Conservation (phyloP, 192 early-diverging fungal species). For the Phlyctochytrium planicorne region DNA sequence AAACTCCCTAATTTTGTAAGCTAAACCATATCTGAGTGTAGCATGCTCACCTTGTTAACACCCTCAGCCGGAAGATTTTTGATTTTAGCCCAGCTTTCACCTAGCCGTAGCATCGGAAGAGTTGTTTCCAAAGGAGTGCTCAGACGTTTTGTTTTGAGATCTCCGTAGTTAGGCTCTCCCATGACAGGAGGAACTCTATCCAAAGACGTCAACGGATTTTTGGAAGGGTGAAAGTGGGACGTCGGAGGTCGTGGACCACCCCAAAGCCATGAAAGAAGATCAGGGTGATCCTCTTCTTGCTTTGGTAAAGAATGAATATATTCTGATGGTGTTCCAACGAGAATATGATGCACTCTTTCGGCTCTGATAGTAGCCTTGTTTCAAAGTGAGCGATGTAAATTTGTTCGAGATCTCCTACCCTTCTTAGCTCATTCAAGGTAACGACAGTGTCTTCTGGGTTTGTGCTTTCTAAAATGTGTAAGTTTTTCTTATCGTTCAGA, state of each 20-base stretch:
- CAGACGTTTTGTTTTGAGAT: not conserved
- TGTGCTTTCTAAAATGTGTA: not conserved
- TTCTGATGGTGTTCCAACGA: not conserved
- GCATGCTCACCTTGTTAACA: not conserved
- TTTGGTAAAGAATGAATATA: not conserved
- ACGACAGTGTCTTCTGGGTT: not conserved
- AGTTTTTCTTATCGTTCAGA: not conserved
- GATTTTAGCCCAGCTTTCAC: not conserved
- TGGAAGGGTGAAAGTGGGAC: not conserved
- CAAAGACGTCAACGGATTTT: not conserved
- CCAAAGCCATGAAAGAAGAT: not conserved
- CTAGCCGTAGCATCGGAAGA: not conserved
- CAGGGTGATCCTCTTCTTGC: not conserved
- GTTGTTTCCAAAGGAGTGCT: not conserved
- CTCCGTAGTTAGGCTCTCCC: not conserved
- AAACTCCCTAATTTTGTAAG: not conserved
- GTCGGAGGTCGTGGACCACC: not conserved
- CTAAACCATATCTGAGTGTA: not conserved
- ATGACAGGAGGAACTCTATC: not conserved
- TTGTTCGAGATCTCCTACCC: too few species aligned
- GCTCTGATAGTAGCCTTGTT: not conserved
- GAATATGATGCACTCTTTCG: not conserved
- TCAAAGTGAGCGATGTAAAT: not conserved
- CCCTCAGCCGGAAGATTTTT: not conserved
- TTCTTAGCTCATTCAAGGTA: not conserved